A percentile compares a stretch with the other conserved stretches of the same genome.
phyloP scores from a whole-genome alignment of 257 asterid species.

The Fraxinus quadrangulata region DNA sequence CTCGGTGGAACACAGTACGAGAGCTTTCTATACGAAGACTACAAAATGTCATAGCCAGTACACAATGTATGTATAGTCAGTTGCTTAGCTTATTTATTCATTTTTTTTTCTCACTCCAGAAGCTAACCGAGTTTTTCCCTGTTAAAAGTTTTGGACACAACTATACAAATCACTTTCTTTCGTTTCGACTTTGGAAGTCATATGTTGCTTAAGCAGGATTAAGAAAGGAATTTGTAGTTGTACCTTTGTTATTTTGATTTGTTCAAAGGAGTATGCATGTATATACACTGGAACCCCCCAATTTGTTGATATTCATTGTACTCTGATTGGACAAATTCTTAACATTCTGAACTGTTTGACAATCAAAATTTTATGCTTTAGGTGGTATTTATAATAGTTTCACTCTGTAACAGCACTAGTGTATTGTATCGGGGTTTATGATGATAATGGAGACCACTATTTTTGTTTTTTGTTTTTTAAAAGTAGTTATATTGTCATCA shows the following conservation, averaged over 20 bases:
- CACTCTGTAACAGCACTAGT: no score
- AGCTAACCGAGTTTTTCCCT: slow-evolving; percentile 41
- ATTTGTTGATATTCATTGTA: neutral
- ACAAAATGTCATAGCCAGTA: slow-evolving; percentile 44
- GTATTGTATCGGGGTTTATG: no score
- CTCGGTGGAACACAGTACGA: slow-evolving; percentile 77
- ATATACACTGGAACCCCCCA: neutral
- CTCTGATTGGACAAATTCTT: neutral
- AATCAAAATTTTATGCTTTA: no score
- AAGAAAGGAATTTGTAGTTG: neutral
- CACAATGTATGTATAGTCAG: slow-evolving; percentile 34
- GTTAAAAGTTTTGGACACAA: slow-evolving; percentile 49
- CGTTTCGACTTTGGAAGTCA: neutral
- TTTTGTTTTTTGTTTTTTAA: no score
- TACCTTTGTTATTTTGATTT: neutral
- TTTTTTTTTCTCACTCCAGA: slow-evolving; percentile 47
- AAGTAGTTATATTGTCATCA: no score
- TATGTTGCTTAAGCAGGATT: neutral
- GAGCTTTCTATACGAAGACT: slow-evolving; percentile 59
- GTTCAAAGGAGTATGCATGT: neutral
- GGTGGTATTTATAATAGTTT: no score
- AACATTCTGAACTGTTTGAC: neutral
- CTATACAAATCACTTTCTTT: neutral
- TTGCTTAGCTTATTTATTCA: slow-evolving; percentile 40
- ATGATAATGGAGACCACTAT: no score